Evolutionary conservation across 257 asterid genomes (phyloP).

Genomic region (Solanum habrochaites): DNA sequence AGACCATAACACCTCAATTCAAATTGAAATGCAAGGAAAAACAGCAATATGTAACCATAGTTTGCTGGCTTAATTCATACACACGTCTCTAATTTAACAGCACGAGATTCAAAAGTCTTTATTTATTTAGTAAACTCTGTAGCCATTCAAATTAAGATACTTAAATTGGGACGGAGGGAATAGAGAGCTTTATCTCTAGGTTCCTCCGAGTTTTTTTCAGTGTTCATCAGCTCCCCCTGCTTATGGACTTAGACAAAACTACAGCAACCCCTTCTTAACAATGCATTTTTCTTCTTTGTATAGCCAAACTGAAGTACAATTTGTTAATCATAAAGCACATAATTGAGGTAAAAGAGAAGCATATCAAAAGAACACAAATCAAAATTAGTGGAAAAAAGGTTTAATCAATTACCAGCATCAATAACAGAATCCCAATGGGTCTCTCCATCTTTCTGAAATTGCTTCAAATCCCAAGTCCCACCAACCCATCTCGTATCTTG

Average conservation of each 20-base stretch:
- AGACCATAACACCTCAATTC: neutral
- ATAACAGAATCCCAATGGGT: slow-evolving; percentile 90
- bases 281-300: neutral
- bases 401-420: slow-evolving; percentile 64
- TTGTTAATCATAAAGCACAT: neutral
- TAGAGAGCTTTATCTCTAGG: neutral
- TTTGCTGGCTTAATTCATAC: neutral
- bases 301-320: neutral
- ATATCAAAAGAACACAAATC: neutral
- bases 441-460: slow-evolving; percentile 55
- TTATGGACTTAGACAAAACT: neutral
- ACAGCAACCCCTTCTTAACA: neutral
- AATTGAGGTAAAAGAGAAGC: neutral
- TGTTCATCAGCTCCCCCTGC: neutral
- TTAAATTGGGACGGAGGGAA: neutral
- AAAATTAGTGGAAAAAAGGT: neutral
- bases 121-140: neutral
- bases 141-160: neutral
- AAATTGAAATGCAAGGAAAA: neutral
- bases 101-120: neutral
- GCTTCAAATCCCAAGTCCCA: slow-evolving; percentile 89
- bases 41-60: neutral
- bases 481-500: slow-evolving; percentile 65
- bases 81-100: neutral
- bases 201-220: neutral